Evolutionary conservation across 331 rosid species (phyloP).

Genomic region (Pyracantha coccinea): DNA sequence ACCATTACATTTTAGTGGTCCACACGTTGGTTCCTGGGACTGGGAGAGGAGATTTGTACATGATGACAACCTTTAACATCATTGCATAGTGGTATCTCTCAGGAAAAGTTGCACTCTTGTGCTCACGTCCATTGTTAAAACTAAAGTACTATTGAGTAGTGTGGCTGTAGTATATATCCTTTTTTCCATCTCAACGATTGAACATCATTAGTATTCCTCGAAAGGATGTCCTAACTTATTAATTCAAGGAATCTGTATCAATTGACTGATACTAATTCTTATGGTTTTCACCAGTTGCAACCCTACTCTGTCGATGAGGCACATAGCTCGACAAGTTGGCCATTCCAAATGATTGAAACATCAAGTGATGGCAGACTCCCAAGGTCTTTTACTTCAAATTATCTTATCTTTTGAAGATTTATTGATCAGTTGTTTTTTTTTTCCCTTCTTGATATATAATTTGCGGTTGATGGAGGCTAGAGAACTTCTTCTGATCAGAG

Average conservation of each 20-base stretch:
- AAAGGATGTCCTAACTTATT: neutral
- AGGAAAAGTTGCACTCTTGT: neutral
- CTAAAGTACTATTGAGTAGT: neutral
- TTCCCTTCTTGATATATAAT: neutral
- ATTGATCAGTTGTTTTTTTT: neutral
- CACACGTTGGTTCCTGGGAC: too few species aligned
- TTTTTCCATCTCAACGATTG: neutral
- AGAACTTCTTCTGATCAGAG: neutral
- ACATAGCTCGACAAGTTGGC: neutral
- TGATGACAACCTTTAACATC: neutral
- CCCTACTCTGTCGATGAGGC: neutral
- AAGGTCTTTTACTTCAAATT: neutral
- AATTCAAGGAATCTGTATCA: neutral
- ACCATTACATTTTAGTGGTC: too few species aligned
- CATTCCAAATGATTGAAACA: neutral
- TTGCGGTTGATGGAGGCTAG: neutral
- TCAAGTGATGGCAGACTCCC: neutral
- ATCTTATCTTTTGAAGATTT: neutral
- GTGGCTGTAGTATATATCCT: neutral
- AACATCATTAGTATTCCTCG: neutral
- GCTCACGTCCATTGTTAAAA: neutral
- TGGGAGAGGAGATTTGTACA: too few species aligned
- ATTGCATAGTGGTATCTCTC: neutral
- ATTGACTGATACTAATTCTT: neutral
- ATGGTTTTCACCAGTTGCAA: neutral